Percentiles rank a stretch among this genome's conserved stretches.
Conservation (phyloP, 768 basidiomycete genomes). For the Pleurotus djamor region DNA sequence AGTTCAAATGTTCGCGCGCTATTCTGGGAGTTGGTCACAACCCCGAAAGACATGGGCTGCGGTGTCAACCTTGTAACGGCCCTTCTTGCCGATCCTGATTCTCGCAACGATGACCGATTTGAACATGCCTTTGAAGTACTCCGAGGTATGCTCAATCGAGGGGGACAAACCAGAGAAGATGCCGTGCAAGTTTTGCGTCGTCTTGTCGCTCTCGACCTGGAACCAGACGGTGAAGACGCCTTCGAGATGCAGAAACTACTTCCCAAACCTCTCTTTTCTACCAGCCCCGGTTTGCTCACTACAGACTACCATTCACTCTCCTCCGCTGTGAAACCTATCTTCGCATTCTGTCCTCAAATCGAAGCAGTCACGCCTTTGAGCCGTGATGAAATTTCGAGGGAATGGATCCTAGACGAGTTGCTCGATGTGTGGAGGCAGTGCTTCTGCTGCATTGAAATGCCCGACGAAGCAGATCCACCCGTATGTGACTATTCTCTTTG, state of each 20-base stretch:
- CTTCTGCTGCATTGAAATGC: slow-evolving; percentile 39
- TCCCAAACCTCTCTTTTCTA: slow-evolving; percentile 52
- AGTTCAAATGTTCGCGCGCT: slow-evolving; percentile 21
- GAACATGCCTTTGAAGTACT: slow-evolving; percentile 47
- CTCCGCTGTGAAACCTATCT: slow-evolving; percentile 44
- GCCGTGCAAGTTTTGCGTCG: slow-evolving; percentile 50
- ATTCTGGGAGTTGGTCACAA: slow-evolving; percentile 41
- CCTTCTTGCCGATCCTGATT: slow-evolving; percentile 37
- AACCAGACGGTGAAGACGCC: slow-evolving; percentile 20
- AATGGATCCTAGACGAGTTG: slow-evolving; percentile 51
- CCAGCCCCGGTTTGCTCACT: slow-evolving; percentile 52
- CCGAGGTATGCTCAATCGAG: slow-evolving; percentile 53
- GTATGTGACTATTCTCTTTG: slow-evolving; percentile 33
- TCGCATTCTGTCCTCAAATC: slow-evolving; percentile 50
- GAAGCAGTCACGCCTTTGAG: slow-evolving; percentile 58
- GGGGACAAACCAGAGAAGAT: slow-evolving; percentile 48
- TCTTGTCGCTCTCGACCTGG: slow-evolving; percentile 28
- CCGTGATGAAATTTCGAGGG: slow-evolving; percentile 50
- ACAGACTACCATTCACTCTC: slow-evolving; percentile 48
- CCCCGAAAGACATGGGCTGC: slow-evolving; percentile 53
- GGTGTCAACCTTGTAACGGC: slow-evolving; percentile 58
- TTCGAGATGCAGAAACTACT: slow-evolving; percentile 52
- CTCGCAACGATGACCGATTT: slow-evolving; percentile 36
- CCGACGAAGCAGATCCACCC: slow-evolving; percentile 42
- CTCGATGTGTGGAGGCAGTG: slow-evolving; percentile 53